A percentile compares a stretch with the other conserved stretches of the same genome.
phyloP scores from a whole-genome alignment of 2,329 filamentous ascomycete genomes.

The Chaetomium sp. region DNA sequence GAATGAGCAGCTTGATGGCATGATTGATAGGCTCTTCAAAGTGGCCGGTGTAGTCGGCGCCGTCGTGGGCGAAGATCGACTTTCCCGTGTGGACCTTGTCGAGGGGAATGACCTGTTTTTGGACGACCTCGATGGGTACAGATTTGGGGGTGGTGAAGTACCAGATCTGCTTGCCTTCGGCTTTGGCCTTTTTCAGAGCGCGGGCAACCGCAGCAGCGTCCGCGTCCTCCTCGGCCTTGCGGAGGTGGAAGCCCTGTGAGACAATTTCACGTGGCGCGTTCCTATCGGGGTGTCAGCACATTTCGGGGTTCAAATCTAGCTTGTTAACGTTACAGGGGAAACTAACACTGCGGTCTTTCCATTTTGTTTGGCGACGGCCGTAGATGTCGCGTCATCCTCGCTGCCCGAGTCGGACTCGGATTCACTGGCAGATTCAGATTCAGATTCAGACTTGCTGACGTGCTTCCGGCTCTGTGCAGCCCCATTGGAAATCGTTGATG shows the following conservation, averaged over 20 bases:
- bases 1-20: slow-evolving; percentile 55
- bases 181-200: slow-evolving; percentile 51
- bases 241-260: slow-evolving; percentile 47
- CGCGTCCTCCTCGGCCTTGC: slow-evolving; percentile 41
- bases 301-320: background rate
- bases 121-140: slow-evolving; percentile 60
- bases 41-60: slow-evolving; percentile 55
- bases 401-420: slow-evolving; percentile 17
- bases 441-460: slow-evolving; percentile 18
- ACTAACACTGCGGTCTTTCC: slow-evolving; percentile 17
- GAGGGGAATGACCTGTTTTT: slow-evolving; percentile 55
- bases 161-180: slow-evolving; percentile 70
- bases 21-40: slow-evolving; percentile 46
- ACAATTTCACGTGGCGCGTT: slow-evolving; percentile 35
- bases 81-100: slow-evolving; percentile 47
- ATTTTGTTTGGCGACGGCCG: slow-evolving; percentile 26
- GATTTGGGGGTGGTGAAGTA: slow-evolving; percentile 69
- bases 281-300: slow-evolving; percentile 20
- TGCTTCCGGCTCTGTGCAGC: slow-evolving; percentile 18
- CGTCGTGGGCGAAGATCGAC: slow-evolving; percentile 55
- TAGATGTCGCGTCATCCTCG: slow-evolving; percentile 33
- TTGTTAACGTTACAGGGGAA: background rate
- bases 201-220: slow-evolving; percentile 41
- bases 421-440: slow-evolving; percentile 7
- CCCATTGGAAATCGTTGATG: slow-evolving; percentile 5